Base-by-base conservation (phyloP, 441 rosid species). In the Metrosideros polymorpha region DNA sequence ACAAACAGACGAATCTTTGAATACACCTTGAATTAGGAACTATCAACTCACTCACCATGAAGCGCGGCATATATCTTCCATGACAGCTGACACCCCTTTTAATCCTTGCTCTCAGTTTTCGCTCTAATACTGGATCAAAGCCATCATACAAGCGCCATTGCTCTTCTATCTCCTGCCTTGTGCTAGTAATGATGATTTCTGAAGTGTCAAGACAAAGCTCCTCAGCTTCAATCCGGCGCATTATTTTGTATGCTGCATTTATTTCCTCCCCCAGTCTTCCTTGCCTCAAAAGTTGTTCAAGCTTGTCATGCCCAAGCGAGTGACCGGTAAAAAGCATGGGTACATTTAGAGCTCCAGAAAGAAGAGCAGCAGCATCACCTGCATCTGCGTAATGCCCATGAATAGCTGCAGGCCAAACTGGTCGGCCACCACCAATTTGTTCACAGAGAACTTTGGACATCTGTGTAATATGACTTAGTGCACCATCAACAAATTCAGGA, bases 391-490 rank as follows among this genome's bases (percentile, higher is more conserved):
- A 83, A 55, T 83, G 84, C 43, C 63, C 84, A 10, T 83, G 84
- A 39, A 83, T 83, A 30, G 84, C 59, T 4, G 45, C 59, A 42
- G 84, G 84, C 84, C 84, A 83, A 30, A 52, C 54, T 22, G 84
- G 63, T 55, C 59, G 61, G 59, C 63, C 84, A 22, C 59, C 18
- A 42, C 84, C 84, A 83, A 83, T 52, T 55, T 83, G 84, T 55
- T 83, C 84, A 24, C 84, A 61, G n/a, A 83, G 63, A n/a, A 83
- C 84, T 83, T 83, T 83, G 59, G 84, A 83, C 84, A 83, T 83
- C 59, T 83, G 84, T 52, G 59, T 52, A 25, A 83, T 42, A 1
- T 83, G 84, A 25, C n/a, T 53, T 32, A 83, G 63, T 32, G 84
- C 84, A 12, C 84, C 84, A 35, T 83, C 84, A 83, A 83, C 84